phyloP scores from a whole-genome alignment of 495 filamentous ascomycete genomes.

The Talaromyces stipitatus region DNA sequence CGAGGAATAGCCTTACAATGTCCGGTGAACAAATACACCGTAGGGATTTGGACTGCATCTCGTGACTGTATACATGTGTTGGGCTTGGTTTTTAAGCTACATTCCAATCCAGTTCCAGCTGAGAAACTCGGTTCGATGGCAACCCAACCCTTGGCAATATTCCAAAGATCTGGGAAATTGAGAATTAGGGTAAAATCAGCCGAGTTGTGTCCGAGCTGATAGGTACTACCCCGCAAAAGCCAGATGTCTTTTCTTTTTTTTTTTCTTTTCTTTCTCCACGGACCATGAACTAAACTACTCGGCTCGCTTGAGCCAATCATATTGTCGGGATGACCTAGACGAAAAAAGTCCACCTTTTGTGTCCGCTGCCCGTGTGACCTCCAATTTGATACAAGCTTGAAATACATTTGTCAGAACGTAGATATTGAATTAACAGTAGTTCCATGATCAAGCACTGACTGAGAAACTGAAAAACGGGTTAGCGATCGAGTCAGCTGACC shows the following conservation, averaged over 20 bases:
- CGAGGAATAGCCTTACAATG: not conserved
- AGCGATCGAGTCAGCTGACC: not conserved
- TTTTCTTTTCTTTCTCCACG: not conserved
- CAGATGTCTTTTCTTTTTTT: not conserved
- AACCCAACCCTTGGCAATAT: not conserved
- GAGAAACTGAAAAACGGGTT: not conserved
- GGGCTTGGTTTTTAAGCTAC: not conserved
- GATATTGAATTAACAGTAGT: not conserved
- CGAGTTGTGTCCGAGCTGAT: too few species aligned
- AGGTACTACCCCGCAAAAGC: not conserved
- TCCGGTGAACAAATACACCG: too few species aligned
- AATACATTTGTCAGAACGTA: not conserved
- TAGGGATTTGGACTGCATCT: too few species aligned
- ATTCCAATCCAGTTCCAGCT: not conserved
- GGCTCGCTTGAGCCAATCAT: not conserved
- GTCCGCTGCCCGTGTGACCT: not conserved
- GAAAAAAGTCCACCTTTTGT: not conserved
- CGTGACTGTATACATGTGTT: not conserved
- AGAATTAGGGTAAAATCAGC: not conserved
- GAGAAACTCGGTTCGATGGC: not conserved
- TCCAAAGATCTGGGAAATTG: not conserved
- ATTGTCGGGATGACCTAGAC: not conserved
- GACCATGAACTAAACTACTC: not conserved
- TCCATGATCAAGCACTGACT: not conserved
- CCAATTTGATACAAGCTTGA: not conserved